These are phyloP conservation scores for Favolaschia claudopus DNA, from an alignment of 768 basidiomycete genomes.

Conservation along the genomic window DNA sequence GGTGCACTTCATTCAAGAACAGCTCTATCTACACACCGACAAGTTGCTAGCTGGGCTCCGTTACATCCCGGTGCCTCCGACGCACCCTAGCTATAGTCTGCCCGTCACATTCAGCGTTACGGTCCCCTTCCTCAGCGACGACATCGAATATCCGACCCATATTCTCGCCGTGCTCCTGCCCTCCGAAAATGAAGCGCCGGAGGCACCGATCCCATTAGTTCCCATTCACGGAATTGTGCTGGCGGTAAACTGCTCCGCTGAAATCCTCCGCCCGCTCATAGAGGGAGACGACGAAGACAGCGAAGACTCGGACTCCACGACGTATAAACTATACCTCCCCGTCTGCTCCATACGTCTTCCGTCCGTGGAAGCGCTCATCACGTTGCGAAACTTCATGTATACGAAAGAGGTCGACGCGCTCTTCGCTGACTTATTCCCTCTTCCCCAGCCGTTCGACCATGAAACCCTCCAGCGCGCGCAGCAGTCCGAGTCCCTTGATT, in stretches of 20 bases:
- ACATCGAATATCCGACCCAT: slow-evolving; percentile 13
- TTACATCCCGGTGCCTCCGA: background rate
- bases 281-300: background rate
- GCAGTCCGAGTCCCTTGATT: background rate
- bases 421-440: slow-evolving; percentile 3
- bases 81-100: background rate
- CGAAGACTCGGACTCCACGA: background rate
- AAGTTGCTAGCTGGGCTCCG: slow-evolving; percentile 4
- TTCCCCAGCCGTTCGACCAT: background rate
- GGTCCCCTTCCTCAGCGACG: background rate
- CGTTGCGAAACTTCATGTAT: slow-evolving; percentile 55
- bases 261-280: slow-evolving; percentile 33
- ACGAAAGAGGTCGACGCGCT: slow-evolving; percentile 44
- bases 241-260: slow-evolving; percentile 43
- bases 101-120: background rate
- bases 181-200: background rate
- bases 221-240: slow-evolving; percentile 50
- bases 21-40: background rate
- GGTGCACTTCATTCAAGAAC: slow-evolving; percentile 52
- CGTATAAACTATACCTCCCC: slow-evolving; percentile 43
- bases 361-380: slow-evolving; percentile 50
- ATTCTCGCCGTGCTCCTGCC: background rate
- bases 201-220: slow-evolving; percentile 30
- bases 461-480: background rate
- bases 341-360: slow-evolving; percentile 57